Conservation (phyloP, 768 basidiomycete species). For the Boletus subcaerulescens region DNA sequence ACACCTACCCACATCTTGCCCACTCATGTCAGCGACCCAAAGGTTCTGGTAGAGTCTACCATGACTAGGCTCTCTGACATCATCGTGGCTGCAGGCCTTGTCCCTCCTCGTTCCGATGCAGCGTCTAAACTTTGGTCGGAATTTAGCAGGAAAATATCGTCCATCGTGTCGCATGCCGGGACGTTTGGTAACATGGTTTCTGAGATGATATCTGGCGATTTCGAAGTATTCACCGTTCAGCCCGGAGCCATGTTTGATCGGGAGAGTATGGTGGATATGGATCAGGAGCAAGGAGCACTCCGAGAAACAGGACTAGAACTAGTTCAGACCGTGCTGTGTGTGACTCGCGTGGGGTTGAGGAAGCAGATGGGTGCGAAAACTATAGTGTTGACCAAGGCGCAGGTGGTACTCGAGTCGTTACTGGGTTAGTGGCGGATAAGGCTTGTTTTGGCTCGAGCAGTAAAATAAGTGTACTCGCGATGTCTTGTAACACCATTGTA, state of each 20-base stretch:
- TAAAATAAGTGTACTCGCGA: too few species aligned
- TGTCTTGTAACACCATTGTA: too few species aligned
- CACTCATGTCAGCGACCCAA: not conserved
- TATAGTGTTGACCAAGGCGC: not conserved
- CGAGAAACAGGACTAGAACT: not conserved
- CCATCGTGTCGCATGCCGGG: not conserved
- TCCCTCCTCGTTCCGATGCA: not conserved
- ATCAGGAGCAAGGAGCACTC: not conserved
- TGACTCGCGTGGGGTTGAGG: not conserved
- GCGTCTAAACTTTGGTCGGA: not conserved
- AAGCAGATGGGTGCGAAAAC: not conserved
- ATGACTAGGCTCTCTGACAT: not conserved
- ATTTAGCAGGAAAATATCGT: not conserved
- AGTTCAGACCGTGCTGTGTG: not conserved
- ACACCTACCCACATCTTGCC: not conserved
- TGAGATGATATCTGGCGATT: constrained; percentile 1
- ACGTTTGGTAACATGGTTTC: not conserved
- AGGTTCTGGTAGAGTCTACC: not conserved
- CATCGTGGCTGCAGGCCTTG: not conserved
- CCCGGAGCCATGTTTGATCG: not conserved
- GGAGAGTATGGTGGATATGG: not conserved
- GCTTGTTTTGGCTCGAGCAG: too few species aligned
- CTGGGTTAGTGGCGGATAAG: not conserved
- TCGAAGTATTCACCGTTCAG: not conserved
- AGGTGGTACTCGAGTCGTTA: not conserved